Evolutionary conservation across 2,329 filamentous ascomycete genomes (phyloP), one percentile per base, ranked within the genome.

Genomic region (Colletotrichum sp.): DNA sequence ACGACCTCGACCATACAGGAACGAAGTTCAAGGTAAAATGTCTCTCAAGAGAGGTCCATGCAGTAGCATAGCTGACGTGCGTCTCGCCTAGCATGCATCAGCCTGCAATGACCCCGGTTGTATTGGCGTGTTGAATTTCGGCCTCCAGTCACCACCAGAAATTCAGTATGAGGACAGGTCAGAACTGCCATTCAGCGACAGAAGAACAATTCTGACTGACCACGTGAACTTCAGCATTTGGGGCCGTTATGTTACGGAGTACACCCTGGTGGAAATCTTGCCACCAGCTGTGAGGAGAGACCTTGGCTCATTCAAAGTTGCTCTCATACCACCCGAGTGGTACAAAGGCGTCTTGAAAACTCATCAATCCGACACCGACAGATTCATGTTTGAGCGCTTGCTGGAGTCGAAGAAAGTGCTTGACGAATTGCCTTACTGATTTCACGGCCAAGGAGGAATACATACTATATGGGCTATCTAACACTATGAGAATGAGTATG

Each of bases 21-120:
- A 48, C 39, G 15, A 48, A 48, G 9, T 48, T 8, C 44, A 8
- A 52, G 44, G 44, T 22, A 22, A 22, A 52, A 3, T 9, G 19
- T 52, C 2, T 52, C 1, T 11, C 0, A 52, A 11, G 2, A 0
- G 7, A 22, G 44, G 1, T 52, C 44, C 8, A 52, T 12, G 22
- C 1, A 52, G 19, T 5, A 52, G 44, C 22, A 22, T 11, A 52
- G 44, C 44, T 3, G 1, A 52, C 44, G 1, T 1, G 19, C 0
- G 44, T 52, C 44, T 52, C 44, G 44, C 6, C 44, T 52, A 52
- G 44, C 11, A 5, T 11, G 2, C 2, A 52, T 52, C 19, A 1
- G 44, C 1, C 44, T 52, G 19, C 22, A 2, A 52, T 22, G 19
- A 52, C 44, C 44, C 44, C 3, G 19, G 44, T 52, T 52, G 44